Conservation (phyloP, 2,329 filamentous ascomycete genomes). For the Cordyceps militaris region DNA sequence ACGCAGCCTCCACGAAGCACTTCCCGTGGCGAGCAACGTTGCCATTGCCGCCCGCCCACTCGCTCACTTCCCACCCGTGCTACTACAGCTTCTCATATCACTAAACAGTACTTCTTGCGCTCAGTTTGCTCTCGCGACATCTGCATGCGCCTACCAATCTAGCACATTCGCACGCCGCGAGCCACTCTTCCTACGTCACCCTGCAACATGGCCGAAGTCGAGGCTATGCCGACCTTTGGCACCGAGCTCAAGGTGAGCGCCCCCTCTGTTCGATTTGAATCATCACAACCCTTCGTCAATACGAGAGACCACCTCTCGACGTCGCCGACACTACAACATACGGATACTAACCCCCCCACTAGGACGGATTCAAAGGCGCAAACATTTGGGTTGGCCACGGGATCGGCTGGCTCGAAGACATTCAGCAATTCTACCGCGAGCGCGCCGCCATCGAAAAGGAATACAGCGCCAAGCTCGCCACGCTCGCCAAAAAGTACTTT, state of each 20-base stretch:
- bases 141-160: conserved; percentile 3
- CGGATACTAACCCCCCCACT: conserved; percentile 12
- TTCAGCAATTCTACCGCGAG: conserved; percentile 96
- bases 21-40: conserved; percentile 4
- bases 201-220: conserved; percentile 66
- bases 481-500: conserved; percentile 90
- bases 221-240: conserved; percentile 80
- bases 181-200: neutral
- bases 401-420: conserved; percentile 92
- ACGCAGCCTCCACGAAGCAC: conserved; percentile 1
- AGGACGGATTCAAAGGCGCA: conserved; percentile 96
- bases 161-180: conserved; percentile 5
- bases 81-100: neutral
- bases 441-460: conserved; percentile 93
- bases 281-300: neutral
- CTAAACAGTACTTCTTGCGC: neutral
- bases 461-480: conserved; percentile 81
- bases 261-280: neutral
- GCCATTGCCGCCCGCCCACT: neutral
- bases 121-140: neutral
- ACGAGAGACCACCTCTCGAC: too few species aligned
- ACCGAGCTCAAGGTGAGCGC: conserved; percentile 76
- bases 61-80: neutral
- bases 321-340: conserved; percentile 13
- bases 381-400: conserved; percentile 86